phyloP scores from a whole-genome alignment of 2,329 filamentous ascomycete species.

The Diaporthe citrichinensis region DNA sequence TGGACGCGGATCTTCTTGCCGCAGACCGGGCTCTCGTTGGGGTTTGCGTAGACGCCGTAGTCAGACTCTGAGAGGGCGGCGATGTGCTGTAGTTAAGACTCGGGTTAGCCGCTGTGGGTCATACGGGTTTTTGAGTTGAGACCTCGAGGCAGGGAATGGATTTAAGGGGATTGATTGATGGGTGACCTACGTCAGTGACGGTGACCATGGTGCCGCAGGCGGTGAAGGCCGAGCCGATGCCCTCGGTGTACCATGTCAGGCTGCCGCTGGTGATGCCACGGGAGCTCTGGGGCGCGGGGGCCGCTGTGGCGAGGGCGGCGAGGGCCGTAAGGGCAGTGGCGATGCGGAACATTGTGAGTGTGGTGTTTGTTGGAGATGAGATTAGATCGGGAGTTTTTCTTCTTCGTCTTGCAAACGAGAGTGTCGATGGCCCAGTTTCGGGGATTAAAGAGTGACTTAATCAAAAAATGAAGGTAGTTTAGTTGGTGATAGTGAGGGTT shows the following conservation, averaged over 20 bases:
- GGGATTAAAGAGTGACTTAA: slow-evolving; percentile 32
- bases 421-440: slow-evolving; percentile 16
- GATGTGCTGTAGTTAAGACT: slow-evolving; percentile 34
- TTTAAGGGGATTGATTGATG: not conserved
- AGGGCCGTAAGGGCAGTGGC: slow-evolving; percentile 32
- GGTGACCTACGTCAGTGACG: slow-evolving; percentile 28
- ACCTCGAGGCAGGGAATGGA: not conserved
- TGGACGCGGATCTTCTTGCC: slow-evolving; percentile 46
- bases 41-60: slow-evolving; percentile 44
- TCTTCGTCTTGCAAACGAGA: not conserved
- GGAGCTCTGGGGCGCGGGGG: slow-evolving; percentile 14
- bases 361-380: not conserved
- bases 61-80: slow-evolving; percentile 46
- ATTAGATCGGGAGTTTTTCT: not conserved
- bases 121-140: not conserved
- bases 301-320: slow-evolving; percentile 27
- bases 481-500: slow-evolving; percentile 15
- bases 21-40: slow-evolving; percentile 45
- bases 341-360: slow-evolving; percentile 27
- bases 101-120: not conserved
- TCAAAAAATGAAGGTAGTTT: slow-evolving; percentile 28
- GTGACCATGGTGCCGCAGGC: slow-evolving; percentile 28
- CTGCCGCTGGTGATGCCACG: slow-evolving; percentile 21
- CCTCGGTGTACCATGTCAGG: slow-evolving; percentile 39
- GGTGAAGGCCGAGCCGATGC: slow-evolving; percentile 24